Base-by-base conservation (phyloP, 2,329 filamentous ascomycete species). In the Sporothrix dimorphospora region DNA sequence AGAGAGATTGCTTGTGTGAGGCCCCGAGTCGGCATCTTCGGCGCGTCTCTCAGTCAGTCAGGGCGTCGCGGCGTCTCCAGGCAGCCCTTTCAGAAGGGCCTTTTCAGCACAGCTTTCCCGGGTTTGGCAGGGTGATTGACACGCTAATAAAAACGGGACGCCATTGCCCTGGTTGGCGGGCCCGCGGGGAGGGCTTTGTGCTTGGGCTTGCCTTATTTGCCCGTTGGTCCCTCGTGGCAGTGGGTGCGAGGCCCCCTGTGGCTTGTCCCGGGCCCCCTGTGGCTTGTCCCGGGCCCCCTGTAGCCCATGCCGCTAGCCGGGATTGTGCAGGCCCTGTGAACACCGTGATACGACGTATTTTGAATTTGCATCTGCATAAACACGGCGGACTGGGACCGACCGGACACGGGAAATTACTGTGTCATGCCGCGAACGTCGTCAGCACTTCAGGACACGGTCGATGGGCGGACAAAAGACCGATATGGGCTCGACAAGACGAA, bases 211-310 rank as follows among this genome's bases (percentile, higher is more conserved):
- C 53, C 27, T 30, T 30, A 6, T 11, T 1, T 11, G 30, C 11
- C 24, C n/a, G n/a, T n/a, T n/a, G n/a, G n/a, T 21, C 19, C 30
- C 59, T 65, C 59, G 59, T 65, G 38, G 59, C 63, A 66, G 63
- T 66, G 63, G 63, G 63, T 66, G 42, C 27, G 14, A 30, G 34
- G 30, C 6, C 30, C 30, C 30, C 30, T 34, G 30, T 34, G 30
- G 30, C 30, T 42, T 42, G 34, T 24, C 61, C 59, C 45, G 59
- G 42, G 38, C 38, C 59, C n/a, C 59, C n/a, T 24, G n/a, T 9
- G 21, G 12, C 59, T n/a, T n/a, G n/a, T 24, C 61, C 59, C 45
- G 59, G 42, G 38, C 38, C 59, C n/a, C 59, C n/a, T 24, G n/a
- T 9, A 38, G 12, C 59, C 8, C 12, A 45, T 45, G 55, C 55